phyloP scores from a whole-genome alignment of 2,329 filamentous ascomycete genomes.

The Colletotrichum trifolii region DNA sequence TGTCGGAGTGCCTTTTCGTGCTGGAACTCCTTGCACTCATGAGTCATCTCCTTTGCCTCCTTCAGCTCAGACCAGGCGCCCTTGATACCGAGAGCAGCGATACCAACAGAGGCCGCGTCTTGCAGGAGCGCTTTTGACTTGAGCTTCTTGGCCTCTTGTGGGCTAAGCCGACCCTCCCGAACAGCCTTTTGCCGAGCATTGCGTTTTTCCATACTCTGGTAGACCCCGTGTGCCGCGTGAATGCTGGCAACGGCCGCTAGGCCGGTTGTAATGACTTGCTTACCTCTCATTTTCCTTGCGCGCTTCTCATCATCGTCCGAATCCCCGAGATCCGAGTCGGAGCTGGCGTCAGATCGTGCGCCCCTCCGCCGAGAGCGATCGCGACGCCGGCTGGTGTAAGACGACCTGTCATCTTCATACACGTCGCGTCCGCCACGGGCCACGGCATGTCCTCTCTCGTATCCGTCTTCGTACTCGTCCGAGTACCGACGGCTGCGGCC shows the following conservation, averaged over 20 bases:
- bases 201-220: conserved; percentile 68
- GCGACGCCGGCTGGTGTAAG: conserved; percentile 53
- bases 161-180: conserved; percentile 62
- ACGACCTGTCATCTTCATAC: conserved; percentile 59
- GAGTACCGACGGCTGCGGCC: conserved; percentile 51
- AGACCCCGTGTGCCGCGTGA: conserved; percentile 69
- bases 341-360: conserved; percentile 59
- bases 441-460: conserved; percentile 48
- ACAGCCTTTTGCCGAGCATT: conserved; percentile 64
- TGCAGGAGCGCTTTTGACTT: conserved; percentile 67
- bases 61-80: conserved; percentile 67
- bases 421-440: conserved; percentile 50
- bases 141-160: conserved; percentile 64
- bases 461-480: conserved; percentile 60
- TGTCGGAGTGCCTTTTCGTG: conserved; percentile 62
- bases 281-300: conserved; percentile 69
- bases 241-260: conserved; percentile 69
- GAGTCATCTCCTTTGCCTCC: conserved; percentile 61
- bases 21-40: conserved; percentile 62
- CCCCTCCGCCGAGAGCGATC: conserved; percentile 48
- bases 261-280: conserved; percentile 68
- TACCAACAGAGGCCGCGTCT: conserved; percentile 68
- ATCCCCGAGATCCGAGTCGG: conserved; percentile 67
- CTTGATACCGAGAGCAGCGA: conserved; percentile 68
- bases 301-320: conserved; percentile 67